A percentile compares a stretch with the other conserved stretches of the same genome.
Conservation (phyloP, 208 protist species). For the Leishmania arabica region DNA sequence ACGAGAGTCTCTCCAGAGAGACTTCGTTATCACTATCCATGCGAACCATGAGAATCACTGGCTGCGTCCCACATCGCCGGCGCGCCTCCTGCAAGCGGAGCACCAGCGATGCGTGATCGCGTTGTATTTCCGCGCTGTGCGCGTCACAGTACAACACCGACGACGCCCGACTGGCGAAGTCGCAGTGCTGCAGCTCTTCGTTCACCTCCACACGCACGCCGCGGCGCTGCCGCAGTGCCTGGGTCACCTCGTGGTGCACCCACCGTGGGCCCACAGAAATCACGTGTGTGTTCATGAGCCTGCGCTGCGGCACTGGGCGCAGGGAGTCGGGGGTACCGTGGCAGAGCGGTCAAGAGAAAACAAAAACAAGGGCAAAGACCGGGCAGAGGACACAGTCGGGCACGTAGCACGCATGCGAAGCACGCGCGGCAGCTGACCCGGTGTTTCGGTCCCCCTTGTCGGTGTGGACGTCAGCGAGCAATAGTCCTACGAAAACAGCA, state of each 20-base stretch:
- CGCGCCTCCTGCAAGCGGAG: slow-evolving; percentile 22
- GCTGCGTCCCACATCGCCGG: slow-evolving; percentile 10
- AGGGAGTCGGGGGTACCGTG: neutral
- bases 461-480: neutral
- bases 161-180: slow-evolving; percentile 26
- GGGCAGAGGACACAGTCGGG: neutral
- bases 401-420: neutral
- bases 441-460: neutral
- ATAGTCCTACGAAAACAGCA: neutral
- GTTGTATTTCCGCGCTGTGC: slow-evolving; percentile 12
- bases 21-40: slow-evolving; percentile 36
- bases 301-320: neutral
- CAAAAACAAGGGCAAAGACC: neutral
- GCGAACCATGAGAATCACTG: slow-evolving; percentile 35
- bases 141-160: slow-evolving; percentile 31
- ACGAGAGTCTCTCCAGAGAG: slow-evolving; percentile 49
- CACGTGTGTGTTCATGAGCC: slow-evolving; percentile 12
- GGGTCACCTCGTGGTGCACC: slow-evolving; percentile 23
- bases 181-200: slow-evolving; percentile 21
- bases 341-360: neutral
- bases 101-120: slow-evolving; percentile 15
- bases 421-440: too few relatives aligned
- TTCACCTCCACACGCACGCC: slow-evolving; percentile 24
- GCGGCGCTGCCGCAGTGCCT: slow-evolving; percentile 24
- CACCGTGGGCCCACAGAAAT: slow-evolving; percentile 17